Evolutionary conservation across 164 flowering plant species (phyloP), one percentile per base, ranked within the genome.

Genomic region (Vitis rotundifolia): DNA sequence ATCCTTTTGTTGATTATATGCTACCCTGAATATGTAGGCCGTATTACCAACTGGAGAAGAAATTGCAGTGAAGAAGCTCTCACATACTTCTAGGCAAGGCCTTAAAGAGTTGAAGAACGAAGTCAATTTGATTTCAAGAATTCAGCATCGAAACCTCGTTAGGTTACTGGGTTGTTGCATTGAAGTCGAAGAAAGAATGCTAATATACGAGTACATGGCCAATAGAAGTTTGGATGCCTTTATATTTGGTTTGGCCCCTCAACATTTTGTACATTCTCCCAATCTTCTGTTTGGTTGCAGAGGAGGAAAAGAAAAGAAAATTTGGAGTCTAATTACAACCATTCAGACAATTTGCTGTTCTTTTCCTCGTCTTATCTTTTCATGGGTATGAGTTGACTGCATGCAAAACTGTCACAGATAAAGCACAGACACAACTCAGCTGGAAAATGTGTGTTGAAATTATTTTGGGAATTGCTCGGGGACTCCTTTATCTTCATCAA

Each of bases 1-100:
- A 4, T 52, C n/a, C 5, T 52, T 11, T 52, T 11, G 13, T 37
- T 37, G 44, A 37, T 37, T 6, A 37, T 37, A 37, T 37, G 44
- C 44, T 37, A 6, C 44, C 44, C 44, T 3, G 44, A 37, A 37
- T 37, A 37, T 37, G 44, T 14, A 60, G 19, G 63, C 49, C 1
- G 9, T 10, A 3, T 29, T 60, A 60, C 5, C 8, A 47, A n/a
- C 5, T 31, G 63, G 63, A 9, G 3, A 0, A n/a, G 63, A 60
- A 31, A 60, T 60, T 3, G 63, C 63, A 11, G 63, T 60, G 8
- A 60, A 60, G 47, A 60, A 47, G 48, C 63, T 60, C 5, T 60
- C 63, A 60, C 29, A n/a, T 12, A 13, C 26, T 9, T 60, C 63
- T 11, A 11, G 15, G n/a, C 63, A 60, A 60, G 63, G 63, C 29